A percentile compares a stretch with the other conserved stretches of the same genome.
These are phyloP conservation scores for Pleurozium schreberi DNA, from an alignment of 225 moss, liverwort and hornwort species.

Conservation along the genomic window DNA sequence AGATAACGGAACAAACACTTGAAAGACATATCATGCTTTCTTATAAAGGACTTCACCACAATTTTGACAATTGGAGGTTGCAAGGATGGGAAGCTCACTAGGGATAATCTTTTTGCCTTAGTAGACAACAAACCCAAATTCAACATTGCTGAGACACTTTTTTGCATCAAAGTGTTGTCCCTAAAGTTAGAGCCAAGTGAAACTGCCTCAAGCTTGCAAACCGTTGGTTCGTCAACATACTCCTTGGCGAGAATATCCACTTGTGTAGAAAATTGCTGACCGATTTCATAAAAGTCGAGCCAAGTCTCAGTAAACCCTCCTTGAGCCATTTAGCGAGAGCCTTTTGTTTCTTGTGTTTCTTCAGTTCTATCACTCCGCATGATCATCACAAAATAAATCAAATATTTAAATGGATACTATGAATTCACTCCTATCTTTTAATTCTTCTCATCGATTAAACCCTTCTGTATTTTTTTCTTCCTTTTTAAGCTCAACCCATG, in stretches of 20 bases:
- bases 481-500: not conserved
- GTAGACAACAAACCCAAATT: constrained; percentile 7
- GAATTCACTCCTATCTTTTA: not conserved
- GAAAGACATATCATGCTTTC: constrained; percentile 16
- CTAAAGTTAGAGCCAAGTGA: not conserved
- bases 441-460: not conserved
- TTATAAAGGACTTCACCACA: constrained; percentile 31
- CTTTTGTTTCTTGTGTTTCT: constrained; percentile 61
- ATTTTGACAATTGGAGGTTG: constrained; percentile 13
- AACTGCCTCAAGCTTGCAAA: constrained; percentile 20
- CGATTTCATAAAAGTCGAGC: constrained; percentile 99
- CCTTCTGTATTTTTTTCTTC: not conserved
- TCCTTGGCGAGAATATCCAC: constrained; percentile 95
- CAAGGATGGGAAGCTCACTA: not conserved
- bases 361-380: constrained; percentile 85
- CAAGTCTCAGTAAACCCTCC: constrained; percentile 79
- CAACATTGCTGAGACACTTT: constrained; percentile 13
- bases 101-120: not conserved
- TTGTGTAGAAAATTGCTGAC: constrained; percentile 97
- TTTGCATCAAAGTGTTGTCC: constrained; percentile 9
- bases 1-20: constrained; percentile 25
- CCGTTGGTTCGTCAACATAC: constrained; percentile 86
- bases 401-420: not conserved
- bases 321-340: constrained; percentile 89
- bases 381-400: not conserved